These are phyloP conservation scores for Aspergillus sparsus DNA, from an alignment of 495 filamentous ascomycete species.

Conservation along the genomic window DNA sequence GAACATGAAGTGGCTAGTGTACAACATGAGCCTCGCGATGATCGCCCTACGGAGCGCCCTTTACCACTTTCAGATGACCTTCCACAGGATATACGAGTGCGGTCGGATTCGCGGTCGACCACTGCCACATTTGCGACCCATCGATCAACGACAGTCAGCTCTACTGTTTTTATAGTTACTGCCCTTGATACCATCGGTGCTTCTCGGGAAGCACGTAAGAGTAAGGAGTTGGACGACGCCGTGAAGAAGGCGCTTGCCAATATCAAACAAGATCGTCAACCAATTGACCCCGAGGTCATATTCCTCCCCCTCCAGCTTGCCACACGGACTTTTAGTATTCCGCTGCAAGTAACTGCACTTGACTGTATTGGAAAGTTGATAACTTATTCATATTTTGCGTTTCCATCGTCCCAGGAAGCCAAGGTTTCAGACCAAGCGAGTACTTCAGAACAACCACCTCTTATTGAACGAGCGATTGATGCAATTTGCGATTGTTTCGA, in stretches of 20 bases:
- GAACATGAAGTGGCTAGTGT: slow-evolving; percentile 14
- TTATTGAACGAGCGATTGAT: slow-evolving; percentile 98
- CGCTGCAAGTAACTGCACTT: slow-evolving; percentile 82
- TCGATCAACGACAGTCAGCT: slow-evolving; percentile 70
- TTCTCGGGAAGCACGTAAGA: slow-evolving; percentile 81
- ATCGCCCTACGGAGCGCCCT: slow-evolving; percentile 13
- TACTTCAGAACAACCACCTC: slow-evolving; percentile 53
- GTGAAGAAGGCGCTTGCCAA: slow-evolving; percentile 78
- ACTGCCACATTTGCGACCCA: slow-evolving; percentile 54
- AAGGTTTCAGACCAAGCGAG: slow-evolving; percentile 45
- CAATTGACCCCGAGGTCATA: slow-evolving; percentile 79
- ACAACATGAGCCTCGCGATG: slow-evolving; percentile 17
- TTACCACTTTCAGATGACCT: slow-evolving; percentile 30
- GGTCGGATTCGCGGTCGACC: slow-evolving; percentile 63
- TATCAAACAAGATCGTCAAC: slow-evolving; percentile 74
- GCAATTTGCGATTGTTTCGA: slow-evolving; percentile 99
- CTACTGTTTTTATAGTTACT: slow-evolving; percentile 90
- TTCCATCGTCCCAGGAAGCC: slow-evolving; percentile 54
- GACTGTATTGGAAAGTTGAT: slow-evolving; percentile 99
- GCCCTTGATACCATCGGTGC: slow-evolving; percentile 87
- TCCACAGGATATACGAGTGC: slow-evolving; percentile 38
- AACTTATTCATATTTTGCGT: slow-evolving; percentile 95
- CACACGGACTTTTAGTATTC: slow-evolving; percentile 78
- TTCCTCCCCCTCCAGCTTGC: slow-evolving; percentile 89
- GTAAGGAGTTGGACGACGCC: slow-evolving; percentile 76